A percentile compares a stretch with the other conserved stretches of the same genome.
Conservation (phyloP, 768 basidiomycete genomes). For the Mycena olivaceomarginata region DNA sequence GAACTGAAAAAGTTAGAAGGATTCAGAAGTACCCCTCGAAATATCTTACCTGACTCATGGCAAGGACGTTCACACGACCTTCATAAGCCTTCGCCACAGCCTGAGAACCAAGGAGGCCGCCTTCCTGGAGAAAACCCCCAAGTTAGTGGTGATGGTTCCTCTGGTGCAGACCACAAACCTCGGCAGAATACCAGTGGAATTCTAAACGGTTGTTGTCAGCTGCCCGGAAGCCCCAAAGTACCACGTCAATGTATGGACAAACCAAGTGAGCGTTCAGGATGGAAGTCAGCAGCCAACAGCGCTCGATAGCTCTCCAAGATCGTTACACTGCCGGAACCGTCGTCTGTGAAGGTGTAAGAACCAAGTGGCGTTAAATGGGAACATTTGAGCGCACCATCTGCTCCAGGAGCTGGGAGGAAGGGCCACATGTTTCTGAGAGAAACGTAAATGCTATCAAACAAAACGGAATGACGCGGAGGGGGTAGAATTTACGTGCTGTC, state of each 20-base stretch:
- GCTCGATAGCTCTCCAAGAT: constrained; percentile 87
- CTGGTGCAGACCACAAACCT: constrained; percentile 63
- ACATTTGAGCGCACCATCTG: constrained; percentile 63
- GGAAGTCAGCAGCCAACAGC: constrained; percentile 81
- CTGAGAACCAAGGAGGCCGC: constrained; percentile 91
- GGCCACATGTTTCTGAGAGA: constrained; percentile 85
- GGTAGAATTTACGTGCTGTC: constrained; percentile 71
- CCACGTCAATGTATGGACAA: not conserved
- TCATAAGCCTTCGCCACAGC: constrained; percentile 90
- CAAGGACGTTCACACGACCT: constrained; percentile 79
- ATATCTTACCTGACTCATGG: constrained; percentile 85
- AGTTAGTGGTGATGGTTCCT: constrained; percentile 38
- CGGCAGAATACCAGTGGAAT: constrained; percentile 92
- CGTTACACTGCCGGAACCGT: constrained; percentile 87
- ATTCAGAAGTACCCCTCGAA: constrained; percentile 21
- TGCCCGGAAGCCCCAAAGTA: not conserved
- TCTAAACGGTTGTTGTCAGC: constrained; percentile 58
- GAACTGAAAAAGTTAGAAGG: constrained; percentile 67
- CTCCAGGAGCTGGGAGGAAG: constrained; percentile 84
- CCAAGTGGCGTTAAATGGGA: constrained; percentile 36
- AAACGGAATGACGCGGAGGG: constrained; percentile 19
- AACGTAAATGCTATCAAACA: constrained; percentile 38
- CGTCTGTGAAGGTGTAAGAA: constrained; percentile 67
- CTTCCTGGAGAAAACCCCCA: constrained; percentile 71
- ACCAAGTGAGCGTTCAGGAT: constrained; percentile 73